These are phyloP conservation scores for Elsinoe perseae DNA, from an alignment of 2,329 filamentous ascomycete species.

Conservation along the genomic window DNA sequence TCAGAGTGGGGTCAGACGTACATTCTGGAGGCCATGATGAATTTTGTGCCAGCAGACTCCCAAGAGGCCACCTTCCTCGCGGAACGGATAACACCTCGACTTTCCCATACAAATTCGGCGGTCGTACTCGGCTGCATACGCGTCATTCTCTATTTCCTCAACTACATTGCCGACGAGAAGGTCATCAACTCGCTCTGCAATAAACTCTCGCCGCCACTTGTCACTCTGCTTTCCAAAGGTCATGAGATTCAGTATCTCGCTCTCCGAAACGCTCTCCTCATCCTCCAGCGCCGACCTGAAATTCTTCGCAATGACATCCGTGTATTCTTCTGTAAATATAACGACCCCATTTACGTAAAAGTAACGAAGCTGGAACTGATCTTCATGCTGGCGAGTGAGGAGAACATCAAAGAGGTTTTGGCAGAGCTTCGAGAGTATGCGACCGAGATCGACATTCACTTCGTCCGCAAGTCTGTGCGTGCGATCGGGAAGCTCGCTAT, in stretches of 20 bases:
- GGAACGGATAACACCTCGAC: conserved; percentile 86
- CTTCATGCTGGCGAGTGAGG: conserved; percentile 94
- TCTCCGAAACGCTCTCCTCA: conserved; percentile 84
- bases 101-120: conserved; percentile 94
- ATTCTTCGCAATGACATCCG: conserved; percentile 93
- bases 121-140: conserved; percentile 94
- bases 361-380: conserved; percentile 98
- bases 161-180: conserved; percentile 90
- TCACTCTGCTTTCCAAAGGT: conserved; percentile 90
- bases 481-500: conserved; percentile 97
- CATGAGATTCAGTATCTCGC: conserved; percentile 98
- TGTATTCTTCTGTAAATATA: conserved; percentile 99
- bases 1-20: conserved; percentile 99
- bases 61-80: conserved; percentile 82
- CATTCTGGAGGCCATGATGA: conserved; percentile 95
- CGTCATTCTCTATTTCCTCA: conserved; percentile 95
- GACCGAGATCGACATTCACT: conserved; percentile 97
- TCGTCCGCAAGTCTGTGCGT: conserved; percentile 93
- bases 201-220: conserved; percentile 88
- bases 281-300: conserved; percentile 85
- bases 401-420: conserved; percentile 90
- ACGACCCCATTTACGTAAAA: conserved; percentile 98
- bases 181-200: conserved; percentile 79
- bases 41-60: conserved; percentile 88
- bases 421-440: conserved; percentile 88